phyloP scores from a whole-genome alignment of 2,329 filamentous ascomycete species.

The Westerdykella ornata region DNA sequence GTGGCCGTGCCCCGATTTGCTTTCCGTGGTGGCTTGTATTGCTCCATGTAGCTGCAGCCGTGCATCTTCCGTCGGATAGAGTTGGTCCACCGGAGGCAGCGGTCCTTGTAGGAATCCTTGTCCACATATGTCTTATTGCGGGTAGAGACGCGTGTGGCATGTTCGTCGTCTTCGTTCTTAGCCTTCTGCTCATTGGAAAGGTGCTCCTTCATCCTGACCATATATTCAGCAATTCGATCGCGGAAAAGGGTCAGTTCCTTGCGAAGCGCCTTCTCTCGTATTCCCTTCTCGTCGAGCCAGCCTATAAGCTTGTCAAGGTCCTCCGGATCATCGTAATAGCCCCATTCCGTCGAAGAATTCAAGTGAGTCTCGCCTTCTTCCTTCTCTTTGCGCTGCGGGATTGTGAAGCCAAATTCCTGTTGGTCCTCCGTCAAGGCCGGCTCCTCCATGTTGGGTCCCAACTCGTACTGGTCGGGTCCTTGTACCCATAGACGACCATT shows the following conservation, averaged over 20 bases:
- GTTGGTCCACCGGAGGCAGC: conserved; percentile 62
- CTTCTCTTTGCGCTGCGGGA: conserved; percentile 72
- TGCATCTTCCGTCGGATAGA: conserved; percentile 52
- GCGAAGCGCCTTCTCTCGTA: conserved; percentile 77
- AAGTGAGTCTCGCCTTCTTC: conserved; percentile 83
- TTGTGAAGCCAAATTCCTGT: conserved; percentile 70
- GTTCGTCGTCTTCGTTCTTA: conserved; percentile 44
- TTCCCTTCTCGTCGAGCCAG: conserved; percentile 83
- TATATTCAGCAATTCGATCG: conserved; percentile 68
- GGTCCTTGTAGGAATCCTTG: conserved; percentile 47
- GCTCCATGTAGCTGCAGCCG: conserved; percentile 55
- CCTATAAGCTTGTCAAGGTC: conserved; percentile 70
- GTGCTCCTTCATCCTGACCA: conserved; percentile 73
- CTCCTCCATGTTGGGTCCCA: conserved; percentile 45
- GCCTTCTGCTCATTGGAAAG: conserved; percentile 50
- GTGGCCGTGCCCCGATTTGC: conserved; percentile 37
- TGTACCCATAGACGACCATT: conserved; percentile 97
- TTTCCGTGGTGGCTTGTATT: conserved; percentile 44
- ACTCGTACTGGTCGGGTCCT: conserved; percentile 81
- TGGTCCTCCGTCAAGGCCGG: conserved; percentile 70
- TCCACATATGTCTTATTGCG: conserved; percentile 56
- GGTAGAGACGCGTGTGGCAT: conserved; percentile 53
- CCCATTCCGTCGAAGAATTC: conserved; percentile 75
- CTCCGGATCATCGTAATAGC: conserved; percentile 76
- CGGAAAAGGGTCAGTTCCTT: conserved; percentile 77